These are phyloP conservation scores for Yarrowia sp. DNA, from an alignment of 805 yeast genomes.

Conservation along the genomic window DNA sequence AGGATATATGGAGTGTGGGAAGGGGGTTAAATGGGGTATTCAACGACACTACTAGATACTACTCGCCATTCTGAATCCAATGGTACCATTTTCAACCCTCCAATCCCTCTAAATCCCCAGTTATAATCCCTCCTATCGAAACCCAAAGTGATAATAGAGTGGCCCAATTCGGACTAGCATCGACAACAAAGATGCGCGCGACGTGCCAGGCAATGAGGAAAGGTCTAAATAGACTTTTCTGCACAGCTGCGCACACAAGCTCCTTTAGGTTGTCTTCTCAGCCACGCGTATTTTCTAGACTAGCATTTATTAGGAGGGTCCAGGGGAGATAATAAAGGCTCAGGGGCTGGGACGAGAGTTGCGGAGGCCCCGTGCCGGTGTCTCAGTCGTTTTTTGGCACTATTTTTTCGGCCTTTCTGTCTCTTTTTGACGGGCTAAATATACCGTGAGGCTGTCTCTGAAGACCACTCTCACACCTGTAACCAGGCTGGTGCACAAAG, in stretches of 20 bases:
- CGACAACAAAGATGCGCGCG: conserved; percentile 18
- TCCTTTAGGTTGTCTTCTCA: neutral
- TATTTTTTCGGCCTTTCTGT: too few species aligned
- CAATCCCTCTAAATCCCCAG: too few species aligned
- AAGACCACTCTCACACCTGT: neutral
- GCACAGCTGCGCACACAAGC: neutral
- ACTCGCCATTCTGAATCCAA: too few species aligned
- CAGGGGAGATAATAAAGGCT: neutral
- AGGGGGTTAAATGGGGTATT: too few species aligned
- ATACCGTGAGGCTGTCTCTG: neutral
- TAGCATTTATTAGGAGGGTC: neutral
- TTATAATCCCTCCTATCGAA: too few species aligned
- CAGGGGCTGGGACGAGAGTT: neutral
- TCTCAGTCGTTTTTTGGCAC: neutral
- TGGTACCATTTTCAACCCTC: too few species aligned
- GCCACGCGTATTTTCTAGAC: conserved; percentile 16
- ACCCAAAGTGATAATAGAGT: neutral
- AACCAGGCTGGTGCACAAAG: neutral
- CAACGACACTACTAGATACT: too few species aligned
- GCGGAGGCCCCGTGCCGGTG: neutral
- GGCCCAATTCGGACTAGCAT: conserved; percentile 9
- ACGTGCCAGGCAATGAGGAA: neutral
- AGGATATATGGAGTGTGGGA: too few species aligned
- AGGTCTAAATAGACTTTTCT: neutral
- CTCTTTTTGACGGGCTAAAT: too few species aligned